phyloP scores from a whole-genome alignment of 2,329 filamentous ascomycete genomes.

The Epichloe baconii region DNA sequence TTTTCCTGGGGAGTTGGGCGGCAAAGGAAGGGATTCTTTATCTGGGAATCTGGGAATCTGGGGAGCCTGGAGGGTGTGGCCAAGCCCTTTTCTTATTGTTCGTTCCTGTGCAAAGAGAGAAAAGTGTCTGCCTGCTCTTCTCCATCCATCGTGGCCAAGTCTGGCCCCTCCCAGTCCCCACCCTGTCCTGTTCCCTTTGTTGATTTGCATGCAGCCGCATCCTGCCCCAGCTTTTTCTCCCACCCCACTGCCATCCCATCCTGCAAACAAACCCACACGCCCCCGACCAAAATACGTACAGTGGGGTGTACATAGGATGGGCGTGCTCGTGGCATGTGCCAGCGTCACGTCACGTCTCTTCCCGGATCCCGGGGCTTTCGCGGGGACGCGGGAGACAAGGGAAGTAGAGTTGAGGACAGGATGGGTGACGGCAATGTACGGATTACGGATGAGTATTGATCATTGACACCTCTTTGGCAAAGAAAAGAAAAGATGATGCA shows the following conservation, averaged over 20 bases:
- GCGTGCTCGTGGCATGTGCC: conserved; percentile 4
- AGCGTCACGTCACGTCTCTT: conserved; percentile 3
- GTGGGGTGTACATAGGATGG: too few species aligned
- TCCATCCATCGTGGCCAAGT: not conserved
- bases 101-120: not conserved
- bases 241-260: not conserved
- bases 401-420: too few species aligned
- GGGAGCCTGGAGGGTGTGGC: not conserved
- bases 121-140: not conserved
- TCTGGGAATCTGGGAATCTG: not conserved
- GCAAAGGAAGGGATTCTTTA: conserved; percentile 1
- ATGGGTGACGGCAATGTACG: too few species aligned
- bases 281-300: not conserved
- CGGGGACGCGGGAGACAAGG: conserved; percentile 2
- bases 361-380: conserved; percentile 4
- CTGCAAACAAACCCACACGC: not conserved
- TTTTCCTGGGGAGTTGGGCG: not conserved
- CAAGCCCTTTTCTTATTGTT: not conserved
- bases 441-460: too few species aligned
- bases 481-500: too few species aligned
- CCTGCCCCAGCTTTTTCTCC: not conserved
- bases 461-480: too few species aligned
- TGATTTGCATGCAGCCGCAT: not conserved
- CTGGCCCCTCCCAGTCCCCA: too few species aligned
- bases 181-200: not conserved